Percentiles rank a stretch among this genome's conserved stretches.
These are phyloP conservation scores for Rhizopogon sp. DNA, from an alignment of 768 basidiomycete species.

Conservation along the genomic window DNA sequence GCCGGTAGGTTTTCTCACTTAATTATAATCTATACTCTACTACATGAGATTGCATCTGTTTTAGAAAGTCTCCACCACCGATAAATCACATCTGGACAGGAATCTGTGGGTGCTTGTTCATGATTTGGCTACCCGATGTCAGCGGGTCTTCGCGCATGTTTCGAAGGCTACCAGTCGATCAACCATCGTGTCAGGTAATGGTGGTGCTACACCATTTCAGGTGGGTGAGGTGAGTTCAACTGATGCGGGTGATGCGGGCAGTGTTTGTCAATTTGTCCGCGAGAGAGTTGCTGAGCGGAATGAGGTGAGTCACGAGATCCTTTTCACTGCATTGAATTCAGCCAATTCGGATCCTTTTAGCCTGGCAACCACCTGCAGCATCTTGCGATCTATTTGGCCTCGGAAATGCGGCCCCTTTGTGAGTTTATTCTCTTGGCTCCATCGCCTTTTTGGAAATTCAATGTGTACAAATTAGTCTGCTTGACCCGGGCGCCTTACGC, in stretches of 20 bases:
- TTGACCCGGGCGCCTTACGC: constrained; percentile 50
- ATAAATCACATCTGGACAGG: constrained; percentile 56
- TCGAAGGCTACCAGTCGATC: constrained; percentile 61
- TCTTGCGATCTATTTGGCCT: constrained; percentile 43
- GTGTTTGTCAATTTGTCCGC: constrained; percentile 36
- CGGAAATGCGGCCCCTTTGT: constrained; percentile 39
- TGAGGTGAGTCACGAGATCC: constrained; percentile 38
- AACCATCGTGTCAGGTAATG: constrained; percentile 34
- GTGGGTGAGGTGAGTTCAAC: constrained; percentile 26
- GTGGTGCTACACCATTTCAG: constrained; percentile 25
- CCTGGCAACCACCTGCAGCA: constrained; percentile 45
- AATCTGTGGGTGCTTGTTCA: constrained; percentile 64
- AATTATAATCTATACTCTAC: constrained; percentile 18
- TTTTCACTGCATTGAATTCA: constrained; percentile 20
- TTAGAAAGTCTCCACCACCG: constrained; percentile 43
- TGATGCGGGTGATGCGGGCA: constrained; percentile 26
- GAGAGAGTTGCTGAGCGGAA: constrained; percentile 49
- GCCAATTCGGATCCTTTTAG: constrained; percentile 28
- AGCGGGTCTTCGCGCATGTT: constrained; percentile 56
- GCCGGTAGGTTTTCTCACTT: constrained; percentile 38
- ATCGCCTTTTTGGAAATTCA: constrained; percentile 22
- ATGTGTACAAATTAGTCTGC: constrained; percentile 46
- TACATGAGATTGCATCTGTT: constrained; percentile 25
- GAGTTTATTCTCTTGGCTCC: constrained; percentile 26
- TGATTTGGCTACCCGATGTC: constrained; percentile 57